Percentiles rank a stretch among this genome's conserved stretches.
Conservation (phyloP, 1,284 basidiomycete species). For the Marasmius tenuissimus region DNA sequence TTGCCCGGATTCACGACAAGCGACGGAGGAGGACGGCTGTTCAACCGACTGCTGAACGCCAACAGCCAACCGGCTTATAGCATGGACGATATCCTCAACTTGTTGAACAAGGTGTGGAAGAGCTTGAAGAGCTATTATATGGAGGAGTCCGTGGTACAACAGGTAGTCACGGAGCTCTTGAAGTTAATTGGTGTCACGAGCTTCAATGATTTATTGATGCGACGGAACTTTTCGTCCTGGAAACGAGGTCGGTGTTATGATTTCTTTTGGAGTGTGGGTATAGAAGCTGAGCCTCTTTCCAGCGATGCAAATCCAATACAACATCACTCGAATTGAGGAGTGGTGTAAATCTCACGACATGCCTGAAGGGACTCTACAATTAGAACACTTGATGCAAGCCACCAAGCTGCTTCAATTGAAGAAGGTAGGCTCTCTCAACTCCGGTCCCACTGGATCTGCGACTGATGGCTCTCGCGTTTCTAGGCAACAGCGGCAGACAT, state of each 20-base stretch:
- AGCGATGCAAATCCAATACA: conserved; percentile 99
- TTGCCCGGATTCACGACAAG: conserved; percentile 97
- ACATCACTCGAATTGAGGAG: conserved; percentile 97
- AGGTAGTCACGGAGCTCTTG: conserved; percentile 94
- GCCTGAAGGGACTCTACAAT: conserved; percentile 96
- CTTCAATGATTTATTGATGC: conserved; percentile 98
- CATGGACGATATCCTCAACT: conserved; percentile 98
- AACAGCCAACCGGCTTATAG: conserved; percentile 88
- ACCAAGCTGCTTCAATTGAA: conserved; percentile 98
- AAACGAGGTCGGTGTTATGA: conserved; percentile 77
- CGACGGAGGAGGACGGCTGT: conserved; percentile 90
- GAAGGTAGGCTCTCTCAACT: conserved; percentile 62
- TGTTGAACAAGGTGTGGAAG: conserved; percentile 98
- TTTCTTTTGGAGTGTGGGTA: neutral
- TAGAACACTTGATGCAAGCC: conserved; percentile 99
- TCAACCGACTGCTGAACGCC: conserved; percentile 89
- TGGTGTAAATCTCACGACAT: conserved; percentile 98
- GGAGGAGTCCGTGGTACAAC: conserved; percentile 97
- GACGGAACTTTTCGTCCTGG: conserved; percentile 99
- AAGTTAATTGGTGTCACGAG: conserved; percentile 97
- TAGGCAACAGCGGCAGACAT: conserved; percentile 91
- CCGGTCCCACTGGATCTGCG: neutral
- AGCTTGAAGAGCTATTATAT: conserved; percentile 98
- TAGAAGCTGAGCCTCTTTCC: conserved; percentile 1
- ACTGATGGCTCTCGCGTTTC: conserved; percentile 1